Evolutionary conservation across 352 stramenopile genomes (phyloP).

Genomic region (Globisporangium lucens): DNA sequence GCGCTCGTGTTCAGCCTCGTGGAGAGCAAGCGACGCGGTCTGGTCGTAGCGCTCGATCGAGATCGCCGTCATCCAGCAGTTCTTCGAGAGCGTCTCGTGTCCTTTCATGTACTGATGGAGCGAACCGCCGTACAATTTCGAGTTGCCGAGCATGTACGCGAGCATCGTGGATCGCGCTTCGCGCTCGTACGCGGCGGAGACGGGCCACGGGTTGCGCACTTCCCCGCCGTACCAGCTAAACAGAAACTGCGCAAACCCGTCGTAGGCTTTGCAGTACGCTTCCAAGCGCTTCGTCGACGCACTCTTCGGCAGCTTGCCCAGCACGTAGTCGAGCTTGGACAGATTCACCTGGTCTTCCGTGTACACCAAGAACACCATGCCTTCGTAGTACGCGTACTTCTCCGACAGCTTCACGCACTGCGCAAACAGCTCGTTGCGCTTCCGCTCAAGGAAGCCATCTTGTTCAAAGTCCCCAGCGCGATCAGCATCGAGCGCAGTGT

Average conservation of each 20-base stretch:
- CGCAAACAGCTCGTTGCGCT: conserved; percentile 51
- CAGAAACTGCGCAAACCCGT: conserved; percentile 62
- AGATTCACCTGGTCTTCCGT: conserved; percentile 60
- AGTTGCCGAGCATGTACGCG: conserved; percentile 62
- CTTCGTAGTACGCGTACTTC: conserved; percentile 79
- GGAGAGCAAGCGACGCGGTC: conserved; percentile 46
- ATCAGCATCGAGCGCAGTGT: conserved; percentile 11
- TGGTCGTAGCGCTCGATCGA: conserved; percentile 65
- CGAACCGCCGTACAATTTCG: conserved; percentile 49
- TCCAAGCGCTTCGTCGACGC: conserved; percentile 56
- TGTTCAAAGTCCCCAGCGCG: conserved; percentile 26
- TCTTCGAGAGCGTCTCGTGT: conserved; percentile 49
- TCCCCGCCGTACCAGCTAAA: conserved; percentile 80
- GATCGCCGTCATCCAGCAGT: conserved; percentile 67
- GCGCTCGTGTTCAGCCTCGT: conserved; percentile 49
- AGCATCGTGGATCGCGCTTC: conserved; percentile 38
- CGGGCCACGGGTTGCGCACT: conserved; percentile 62
- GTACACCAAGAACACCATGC: conserved; percentile 73
- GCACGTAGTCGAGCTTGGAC: conserved; percentile 61
- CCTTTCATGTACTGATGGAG: conserved; percentile 65
- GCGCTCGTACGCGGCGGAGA: conserved; percentile 19
- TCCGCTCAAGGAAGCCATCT: conserved; percentile 22
- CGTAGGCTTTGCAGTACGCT: conserved; percentile 52
- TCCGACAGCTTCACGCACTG: conserved; percentile 61
- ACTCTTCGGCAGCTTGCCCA: conserved; percentile 57